These are phyloP conservation scores for Claviceps citrina DNA, from an alignment of 2,329 filamentous ascomycete genomes.

Conservation along the genomic window DNA sequence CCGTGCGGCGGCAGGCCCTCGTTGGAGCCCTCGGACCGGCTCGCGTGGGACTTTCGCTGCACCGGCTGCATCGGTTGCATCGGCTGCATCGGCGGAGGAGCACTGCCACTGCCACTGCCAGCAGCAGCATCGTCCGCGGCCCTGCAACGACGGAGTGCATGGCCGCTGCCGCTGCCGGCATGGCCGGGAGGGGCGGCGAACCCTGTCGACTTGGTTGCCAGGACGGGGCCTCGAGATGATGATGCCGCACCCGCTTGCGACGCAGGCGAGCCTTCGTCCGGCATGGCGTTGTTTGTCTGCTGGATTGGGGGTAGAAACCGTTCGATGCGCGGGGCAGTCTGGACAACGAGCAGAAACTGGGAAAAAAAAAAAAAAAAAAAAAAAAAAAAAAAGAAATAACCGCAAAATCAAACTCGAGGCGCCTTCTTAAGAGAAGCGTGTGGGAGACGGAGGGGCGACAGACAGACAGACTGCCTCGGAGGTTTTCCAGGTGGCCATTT, in stretches of 20 bases:
- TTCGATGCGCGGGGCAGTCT: not conserved
- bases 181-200: constrained; percentile 15
- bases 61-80: too few species aligned
- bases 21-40: constrained; percentile 15
- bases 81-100: constrained; percentile 10
- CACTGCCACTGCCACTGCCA: too few species aligned
- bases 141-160: constrained; percentile 23
- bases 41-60: constrained; percentile 7
- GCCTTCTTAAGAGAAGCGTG: too few species aligned
- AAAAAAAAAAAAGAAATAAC: not conserved
- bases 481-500: too few species aligned
- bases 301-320: too few species aligned
- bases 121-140: constrained; percentile 27
- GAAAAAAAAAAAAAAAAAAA: not conserved
- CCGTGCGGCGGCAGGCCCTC: constrained; percentile 11
- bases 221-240: not conserved
- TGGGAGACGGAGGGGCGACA: too few species aligned
- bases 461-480: too few species aligned
- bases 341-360: too few species aligned
- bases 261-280: constrained; percentile 9
- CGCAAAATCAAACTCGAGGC: not conserved
- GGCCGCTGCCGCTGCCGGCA: too few species aligned
- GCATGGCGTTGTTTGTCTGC: constrained; percentile 4
- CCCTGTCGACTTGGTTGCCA: constrained; percentile 4
- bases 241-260: not conserved